phyloP scores from a whole-genome alignment of 768 basidiomycete species.

The Coprinopsis cinerea region DNA sequence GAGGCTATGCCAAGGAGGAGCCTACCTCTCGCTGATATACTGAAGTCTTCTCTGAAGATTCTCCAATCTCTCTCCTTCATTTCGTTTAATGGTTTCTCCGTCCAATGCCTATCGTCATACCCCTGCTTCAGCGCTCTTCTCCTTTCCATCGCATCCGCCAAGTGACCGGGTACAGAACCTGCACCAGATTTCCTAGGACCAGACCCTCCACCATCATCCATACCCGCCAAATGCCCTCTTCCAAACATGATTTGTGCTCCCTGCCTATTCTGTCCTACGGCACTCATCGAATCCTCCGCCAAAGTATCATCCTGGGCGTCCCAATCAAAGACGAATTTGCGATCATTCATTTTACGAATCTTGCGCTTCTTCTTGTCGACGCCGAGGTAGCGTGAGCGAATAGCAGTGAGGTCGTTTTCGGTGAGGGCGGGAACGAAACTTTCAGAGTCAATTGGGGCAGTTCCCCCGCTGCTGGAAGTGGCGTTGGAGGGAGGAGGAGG shows the following conservation, averaged over 20 bases:
- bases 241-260: slow-evolving; percentile 89
- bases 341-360: slow-evolving; percentile 90
- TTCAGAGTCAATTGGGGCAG: slow-evolving; percentile 25
- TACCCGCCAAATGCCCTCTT: slow-evolving; percentile 75
- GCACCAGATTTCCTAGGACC: slow-evolving; percentile 31
- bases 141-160: slow-evolving; percentile 80
- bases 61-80: slow-evolving; percentile 99
- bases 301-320: slow-evolving; percentile 94
- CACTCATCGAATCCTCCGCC: slow-evolving; percentile 66
- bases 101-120: slow-evolving; percentile 95
- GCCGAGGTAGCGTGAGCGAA: slow-evolving; percentile 92
- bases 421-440: slow-evolving; percentile 63
- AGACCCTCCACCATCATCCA: slow-evolving; percentile 55
- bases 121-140: slow-evolving; percentile 75
- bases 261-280: slow-evolving; percentile 65
- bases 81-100: slow-evolving; percentile 84
- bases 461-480: slow-evolving; percentile 29
- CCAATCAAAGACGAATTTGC: slow-evolving; percentile 99
- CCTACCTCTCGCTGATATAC: slow-evolving; percentile 84
- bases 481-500: slow-evolving; percentile 19
- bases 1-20: slow-evolving; percentile 12
- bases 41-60: slow-evolving; percentile 98
- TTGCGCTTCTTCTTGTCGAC: slow-evolving; percentile 92
- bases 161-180: slow-evolving; percentile 36
- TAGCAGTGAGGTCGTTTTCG: slow-evolving; percentile 70